phyloP scores from a whole-genome alignment of 2,329 filamentous ascomycete species.

The Albifimbria verrucaria region DNA sequence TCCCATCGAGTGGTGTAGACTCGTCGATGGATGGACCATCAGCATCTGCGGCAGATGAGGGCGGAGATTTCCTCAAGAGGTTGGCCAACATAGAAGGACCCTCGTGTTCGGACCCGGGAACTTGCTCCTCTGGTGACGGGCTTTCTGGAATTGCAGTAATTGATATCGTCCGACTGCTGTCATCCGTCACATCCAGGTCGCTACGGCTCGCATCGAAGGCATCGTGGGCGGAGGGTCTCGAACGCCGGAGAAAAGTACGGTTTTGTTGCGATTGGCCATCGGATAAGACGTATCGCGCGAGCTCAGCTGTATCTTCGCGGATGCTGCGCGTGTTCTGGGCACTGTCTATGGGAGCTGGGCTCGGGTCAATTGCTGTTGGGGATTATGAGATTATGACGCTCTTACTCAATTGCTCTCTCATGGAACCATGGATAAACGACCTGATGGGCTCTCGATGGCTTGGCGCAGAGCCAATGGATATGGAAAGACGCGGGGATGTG shows the following conservation, averaged over 20 bases:
- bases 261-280: slow-evolving; percentile 48
- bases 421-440: slow-evolving; percentile 67
- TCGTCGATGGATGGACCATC: background rate
- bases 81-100: slow-evolving; percentile 40
- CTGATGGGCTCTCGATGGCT: slow-evolving; percentile 63
- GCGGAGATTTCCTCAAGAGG: slow-evolving; percentile 42
- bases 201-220: slow-evolving; percentile 17
- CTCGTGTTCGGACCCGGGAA: slow-evolving; percentile 13
- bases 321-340: slow-evolving; percentile 74
- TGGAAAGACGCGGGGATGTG: slow-evolving; percentile 30
- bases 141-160: slow-evolving; percentile 61
- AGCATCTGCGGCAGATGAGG: slow-evolving; percentile 22
- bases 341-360: slow-evolving; percentile 57
- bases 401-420: slow-evolving; percentile 59
- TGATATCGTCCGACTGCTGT: slow-evolving; percentile 33
- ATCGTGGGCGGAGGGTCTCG: slow-evolving; percentile 26
- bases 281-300: slow-evolving; percentile 77
- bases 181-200: slow-evolving; percentile 16
- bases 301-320: slow-evolving; percentile 81
- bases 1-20: background rate
- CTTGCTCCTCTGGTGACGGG: background rate
- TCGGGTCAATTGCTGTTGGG: slow-evolving; percentile 2
- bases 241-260: slow-evolving; percentile 43
- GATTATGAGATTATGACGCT: slow-evolving; percentile 2
- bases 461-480: slow-evolving; percentile 31